Evolutionary conservation across 192 early-diverging fungal species (phyloP).

Genomic region (Coemansia sp.): DNA sequence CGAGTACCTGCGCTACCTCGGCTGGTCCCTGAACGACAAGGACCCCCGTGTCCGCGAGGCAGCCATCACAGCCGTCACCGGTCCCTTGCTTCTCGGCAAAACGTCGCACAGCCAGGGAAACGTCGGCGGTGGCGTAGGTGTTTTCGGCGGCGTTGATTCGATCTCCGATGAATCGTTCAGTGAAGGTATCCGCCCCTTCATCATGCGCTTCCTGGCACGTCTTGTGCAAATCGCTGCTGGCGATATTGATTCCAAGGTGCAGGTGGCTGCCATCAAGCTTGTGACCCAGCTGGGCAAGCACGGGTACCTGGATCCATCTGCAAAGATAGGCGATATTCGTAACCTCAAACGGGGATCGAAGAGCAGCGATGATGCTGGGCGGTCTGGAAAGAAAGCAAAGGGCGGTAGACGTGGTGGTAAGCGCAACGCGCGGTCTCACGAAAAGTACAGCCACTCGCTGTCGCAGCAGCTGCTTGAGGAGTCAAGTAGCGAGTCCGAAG

Average conservation of each 20-base stretch:
- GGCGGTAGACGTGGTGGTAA: not conserved
- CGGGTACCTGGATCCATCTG: constrained; percentile 31
- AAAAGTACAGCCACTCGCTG: constrained; percentile 40
- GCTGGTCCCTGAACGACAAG: constrained; percentile 86
- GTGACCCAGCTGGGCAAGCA: constrained; percentile 32
- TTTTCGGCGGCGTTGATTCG: constrained; percentile 70
- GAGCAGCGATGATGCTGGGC: not conserved
- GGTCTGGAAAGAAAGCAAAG: not conserved
- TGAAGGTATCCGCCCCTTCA: constrained; percentile 48
- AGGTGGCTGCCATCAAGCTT: constrained; percentile 46
- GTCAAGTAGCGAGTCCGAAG: constrained; percentile 23
- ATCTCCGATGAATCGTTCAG: constrained; percentile 49
- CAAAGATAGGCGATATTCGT: constrained; percentile 37
- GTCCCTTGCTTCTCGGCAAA: constrained; percentile 56
- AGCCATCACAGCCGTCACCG: constrained; percentile 62
- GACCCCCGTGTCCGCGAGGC: constrained; percentile 70
- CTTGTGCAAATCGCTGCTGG: constrained; percentile 49
- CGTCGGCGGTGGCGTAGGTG: constrained; percentile 72
- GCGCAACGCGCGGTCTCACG: constrained; percentile 14
- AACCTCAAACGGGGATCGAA: constrained; percentile 5
- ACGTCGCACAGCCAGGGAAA: constrained; percentile 67
- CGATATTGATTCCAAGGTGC: constrained; percentile 42
- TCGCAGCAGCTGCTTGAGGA: constrained; percentile 53
- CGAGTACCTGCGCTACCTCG: constrained; percentile 76
- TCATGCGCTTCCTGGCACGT: constrained; percentile 39